Evolutionary conservation across 1,284 basidiomycete genomes (phyloP).

Genomic region (Tilletia caries): DNA sequence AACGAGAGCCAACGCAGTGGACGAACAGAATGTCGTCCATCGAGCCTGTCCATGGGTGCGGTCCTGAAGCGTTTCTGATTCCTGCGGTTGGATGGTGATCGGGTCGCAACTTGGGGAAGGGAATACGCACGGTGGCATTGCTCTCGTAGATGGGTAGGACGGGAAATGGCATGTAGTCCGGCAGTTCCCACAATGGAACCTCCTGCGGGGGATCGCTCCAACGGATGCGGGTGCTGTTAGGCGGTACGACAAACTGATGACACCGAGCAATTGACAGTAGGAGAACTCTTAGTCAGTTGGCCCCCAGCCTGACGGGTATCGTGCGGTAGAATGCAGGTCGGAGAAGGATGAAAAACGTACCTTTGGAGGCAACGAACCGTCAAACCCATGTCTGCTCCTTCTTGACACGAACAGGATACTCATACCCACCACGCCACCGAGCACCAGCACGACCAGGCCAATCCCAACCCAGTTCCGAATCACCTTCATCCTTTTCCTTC

Average conservation of each 20-base stretch:
- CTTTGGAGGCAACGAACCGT: background rate
- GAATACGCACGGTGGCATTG: background rate
- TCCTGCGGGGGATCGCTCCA: background rate
- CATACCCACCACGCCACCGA: background rate
- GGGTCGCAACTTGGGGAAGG: background rate
- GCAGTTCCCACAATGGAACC: background rate
- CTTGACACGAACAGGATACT: background rate
- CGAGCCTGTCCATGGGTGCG: background rate
- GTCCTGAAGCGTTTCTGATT: background rate
- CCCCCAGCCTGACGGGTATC: background rate
- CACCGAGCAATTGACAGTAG: background rate
- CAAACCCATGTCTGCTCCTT: background rate
- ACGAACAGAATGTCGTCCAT: conserved; percentile 1
- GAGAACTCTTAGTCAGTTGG: background rate
- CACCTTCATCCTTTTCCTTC: background rate
- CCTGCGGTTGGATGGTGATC: background rate
- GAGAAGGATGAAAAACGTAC: background rate
- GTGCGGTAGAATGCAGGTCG: background rate
- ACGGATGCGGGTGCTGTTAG: background rate
- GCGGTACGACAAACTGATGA: background rate
- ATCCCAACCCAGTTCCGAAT: background rate
- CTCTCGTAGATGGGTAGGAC: background rate
- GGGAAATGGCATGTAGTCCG: background rate
- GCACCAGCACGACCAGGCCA: no score
- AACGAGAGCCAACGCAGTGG: background rate